Base-by-base conservation (phyloP, 805 yeast genomes). In the Vanderwaltozyma polyspora region DNA sequence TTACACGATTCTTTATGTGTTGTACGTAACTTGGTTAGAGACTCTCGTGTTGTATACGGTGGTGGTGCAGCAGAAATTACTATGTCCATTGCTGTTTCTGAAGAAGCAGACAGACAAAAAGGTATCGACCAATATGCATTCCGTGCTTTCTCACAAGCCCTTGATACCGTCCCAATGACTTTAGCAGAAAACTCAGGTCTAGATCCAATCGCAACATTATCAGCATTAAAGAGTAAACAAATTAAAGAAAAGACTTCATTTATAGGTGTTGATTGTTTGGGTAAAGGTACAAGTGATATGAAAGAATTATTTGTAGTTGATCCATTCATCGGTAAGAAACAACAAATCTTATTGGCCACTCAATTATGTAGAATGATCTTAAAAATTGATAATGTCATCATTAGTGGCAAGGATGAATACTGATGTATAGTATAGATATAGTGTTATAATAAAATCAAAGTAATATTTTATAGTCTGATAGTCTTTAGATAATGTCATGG, bases 11-110 rank as follows among this genome's bases (percentile, higher is more conserved):
- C 98, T 7, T 66, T 91, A 38, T 89, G 98, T 65, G 99, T 93
- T 29, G 98, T 91, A 19, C 81, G 98, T 65, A 93, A 91, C 63
- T 72, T 91, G 56, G 79, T 93, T 33, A 75, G 79, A 51, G 97
- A 93, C 59, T 79, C 76, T 57, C 74, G 95, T 59, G 84, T 91
- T 30, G 96, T 93, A n/a, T 91, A 91, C 54, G 99, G 99, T 43
- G 99, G 99, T 49, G 99, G 99, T 46, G 94, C 98, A 16, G 93
- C 97, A 25, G 99, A 91, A 64, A 77, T 91, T 34, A 72, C 95
- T 3, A 81, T 94, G 67, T 86, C 97, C 11, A 64, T 91, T 47
- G 93, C 91, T 13, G 94, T 91, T 12, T 68, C 85, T 37, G 83
- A 79, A 32, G 94, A 81, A 44, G 96, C 97, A 32, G 95, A 89